Base-by-base conservation (phyloP, 495 filamentous ascomycete genomes). In the Polyplosphaeria fusca region DNA sequence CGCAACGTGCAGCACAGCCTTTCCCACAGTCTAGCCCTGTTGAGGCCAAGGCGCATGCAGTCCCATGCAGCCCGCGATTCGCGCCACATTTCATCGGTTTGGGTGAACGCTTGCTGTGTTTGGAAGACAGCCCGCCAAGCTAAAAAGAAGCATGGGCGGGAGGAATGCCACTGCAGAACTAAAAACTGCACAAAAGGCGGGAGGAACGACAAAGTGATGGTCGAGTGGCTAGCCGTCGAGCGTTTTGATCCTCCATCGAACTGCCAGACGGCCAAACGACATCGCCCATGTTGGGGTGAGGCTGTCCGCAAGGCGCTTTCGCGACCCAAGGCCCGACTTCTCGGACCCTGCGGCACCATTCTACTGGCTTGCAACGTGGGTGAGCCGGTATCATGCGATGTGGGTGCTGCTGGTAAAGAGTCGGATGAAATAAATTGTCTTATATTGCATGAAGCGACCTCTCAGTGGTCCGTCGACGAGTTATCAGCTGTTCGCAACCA, bases 161-260 rank as follows among this genome's bases (percentile, higher is more conserved):
- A 56, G 53, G 53, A 56, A 39, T 40, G 18, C 25, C 26, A 55
- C 47, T 42, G 49, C 19, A 42, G 38, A 40, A 20, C 27, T 3
- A 37, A 35, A 18, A 7, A 18, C 20, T 35, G 30, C 30, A 14
- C 47, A 27, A 16, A 42, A 26, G 32, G 28, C 50, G 50, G 40
- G 52, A 55, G 52, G 52, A 47, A 38, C 16, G 52, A 26, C 20
- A 32, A 44, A 3, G n/a, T n/a, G n/a, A n/a, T n/a, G n/a, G n/a
- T n/a, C n/a, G n/a, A 26, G 5, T 39, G 16, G 23, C 35, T 38
- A 27, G 12, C 23, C 12, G 45, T 25, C 30, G 19, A 51, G 41
- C 30, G 12, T 47, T 14, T 56, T 39, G 43, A 56, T 49, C 53
- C 53, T 56, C 25, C 53, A 19, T 19, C 27, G 16, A 45, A 55